Evolutionary conservation across 2,329 filamentous ascomycete species (phyloP), one percentile per base, ranked within the genome.

Genomic region (Colletotrichum brevisporum): DNA sequence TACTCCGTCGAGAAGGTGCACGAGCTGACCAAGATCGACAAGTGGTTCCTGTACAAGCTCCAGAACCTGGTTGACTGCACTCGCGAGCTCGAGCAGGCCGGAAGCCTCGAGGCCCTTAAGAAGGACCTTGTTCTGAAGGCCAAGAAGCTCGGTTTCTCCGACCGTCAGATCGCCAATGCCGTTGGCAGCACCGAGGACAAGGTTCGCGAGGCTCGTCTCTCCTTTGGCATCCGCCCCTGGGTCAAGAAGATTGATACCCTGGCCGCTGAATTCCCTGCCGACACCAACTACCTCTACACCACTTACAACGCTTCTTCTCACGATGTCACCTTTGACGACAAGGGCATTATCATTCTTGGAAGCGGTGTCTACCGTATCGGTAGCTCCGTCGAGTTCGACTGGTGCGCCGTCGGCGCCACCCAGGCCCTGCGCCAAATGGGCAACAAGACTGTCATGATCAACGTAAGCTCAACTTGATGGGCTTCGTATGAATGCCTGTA

Each of bases 181-280:
- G 93, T 97, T 74, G 92, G 93, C 76, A 91, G 92, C 79, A 92
- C 91, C 45, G 96, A 99, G 83, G 92, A 97, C 74, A 90, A 96
- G 76, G 95, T 98, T 67, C 94, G 96, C 72, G 93, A 94, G 70
- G 89, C 90, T 78, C 90, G 96, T 79, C 91, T 93, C 84, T 88
- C 90, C 80, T 96, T 98, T 79, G 94, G 93, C 70, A 95, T 99
- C 81, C 92, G 88, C 71, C 96, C 96, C 6, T 99, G 94, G 89
- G 96, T 99, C 67, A 99, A 98, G 91, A 97, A 92, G 86, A 98
- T 99, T 75, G 96, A 99, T 78, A 99, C 96, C 21, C 88, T 99
- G 70, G 96, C 96, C 74, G 96, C 96, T 50, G 96, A 99, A 82
- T 98, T 98, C 85, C 95, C 95, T 39, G 95, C 94, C 50, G 88